These are phyloP conservation scores for Arachis hypogaea DNA, from an alignment of 306 rosid species.

Conservation along the genomic window DNA sequence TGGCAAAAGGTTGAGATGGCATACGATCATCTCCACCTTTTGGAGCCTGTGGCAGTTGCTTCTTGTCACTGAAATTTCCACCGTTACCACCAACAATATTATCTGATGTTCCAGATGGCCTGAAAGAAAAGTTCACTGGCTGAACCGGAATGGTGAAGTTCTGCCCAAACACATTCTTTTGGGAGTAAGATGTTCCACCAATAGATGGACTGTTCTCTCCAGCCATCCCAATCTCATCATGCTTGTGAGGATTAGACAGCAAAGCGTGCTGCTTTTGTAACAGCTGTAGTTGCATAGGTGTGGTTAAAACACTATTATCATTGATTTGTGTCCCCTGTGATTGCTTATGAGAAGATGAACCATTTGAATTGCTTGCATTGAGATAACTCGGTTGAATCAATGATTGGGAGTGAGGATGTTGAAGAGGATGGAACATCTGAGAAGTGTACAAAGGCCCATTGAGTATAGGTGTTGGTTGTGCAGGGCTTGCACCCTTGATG, in stretches of 20 bases:
- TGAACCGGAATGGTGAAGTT: constrained; percentile 53
- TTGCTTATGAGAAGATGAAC: constrained; percentile 49
- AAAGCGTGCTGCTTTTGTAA: constrained; percentile 44
- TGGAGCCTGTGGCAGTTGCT: constrained; percentile 42
- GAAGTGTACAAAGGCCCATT: constrained; percentile 54
- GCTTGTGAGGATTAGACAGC: constrained; percentile 44
- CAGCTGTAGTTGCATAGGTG: constrained; percentile 45
- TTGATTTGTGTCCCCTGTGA: constrained; percentile 42
- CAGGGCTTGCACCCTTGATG: constrained; percentile 43
- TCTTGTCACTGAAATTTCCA: constrained; percentile 48
- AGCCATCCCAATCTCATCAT: constrained; percentile 38
- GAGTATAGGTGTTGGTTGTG: constrained; percentile 49
- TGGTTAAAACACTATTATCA: constrained; percentile 41
- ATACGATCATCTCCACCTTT: constrained; percentile 49
- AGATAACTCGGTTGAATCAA: constrained; percentile 44
- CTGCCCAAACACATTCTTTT: constrained; percentile 48
- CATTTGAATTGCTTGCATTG: constrained; percentile 37
- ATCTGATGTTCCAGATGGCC: constrained; percentile 43
- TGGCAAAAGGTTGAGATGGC: constrained; percentile 53
- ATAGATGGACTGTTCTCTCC: constrained; percentile 41
- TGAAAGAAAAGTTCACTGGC: constrained; percentile 52
- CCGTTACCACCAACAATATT: constrained; percentile 30
- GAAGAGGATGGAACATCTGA: constrained; percentile 51
- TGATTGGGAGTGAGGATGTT: constrained; percentile 43
- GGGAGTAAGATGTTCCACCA: constrained; percentile 40